Conservation (phyloP, 2,329 filamentous ascomycete genomes). For the Colletotrichum tropicale region DNA sequence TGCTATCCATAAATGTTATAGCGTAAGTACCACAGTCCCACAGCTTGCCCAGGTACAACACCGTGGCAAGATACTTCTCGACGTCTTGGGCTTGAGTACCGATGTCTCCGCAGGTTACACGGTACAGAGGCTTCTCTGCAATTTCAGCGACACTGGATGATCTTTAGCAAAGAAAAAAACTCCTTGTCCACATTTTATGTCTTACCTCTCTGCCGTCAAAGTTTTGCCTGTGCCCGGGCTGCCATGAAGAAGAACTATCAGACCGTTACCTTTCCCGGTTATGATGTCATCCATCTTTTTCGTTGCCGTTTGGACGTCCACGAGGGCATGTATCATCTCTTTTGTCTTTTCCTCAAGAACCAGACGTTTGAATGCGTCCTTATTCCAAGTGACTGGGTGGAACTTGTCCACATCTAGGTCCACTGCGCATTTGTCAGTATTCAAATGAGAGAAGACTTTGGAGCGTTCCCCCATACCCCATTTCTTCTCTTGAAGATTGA, state of each 20-base stretch:
- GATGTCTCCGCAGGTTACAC: background rate
- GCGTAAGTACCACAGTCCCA: background rate
- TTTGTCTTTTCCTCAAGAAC: background rate
- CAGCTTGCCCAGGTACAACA: fast-evolving
- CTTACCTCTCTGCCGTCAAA: fast-evolving
- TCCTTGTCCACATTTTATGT: fast-evolving
- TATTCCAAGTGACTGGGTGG: fast-evolving
- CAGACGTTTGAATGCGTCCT: background rate
- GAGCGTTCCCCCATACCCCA: background rate
- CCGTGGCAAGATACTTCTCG: fast-evolving
- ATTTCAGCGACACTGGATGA: fast-evolving
- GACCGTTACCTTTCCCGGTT: fast-evolving
- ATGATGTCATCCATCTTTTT: background rate
- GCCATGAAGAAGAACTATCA: background rate
- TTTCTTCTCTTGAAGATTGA: background rate
- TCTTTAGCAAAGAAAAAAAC: fast-evolving
- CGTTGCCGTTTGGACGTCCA: fast-evolving
- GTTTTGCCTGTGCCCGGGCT: background rate
- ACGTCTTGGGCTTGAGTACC: background rate
- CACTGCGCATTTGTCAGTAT: fast-evolving
- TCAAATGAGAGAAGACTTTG: no score
- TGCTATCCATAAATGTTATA: fast-evolving
- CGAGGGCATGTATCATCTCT: background rate
- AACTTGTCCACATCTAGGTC: background rate
- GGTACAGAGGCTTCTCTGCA: background rate